A percentile compares a stretch with the other conserved stretches of the same genome.
Evolutionary conservation across 352 stramenopile species (phyloP).

Genomic region (Pythium brachiatum): DNA sequence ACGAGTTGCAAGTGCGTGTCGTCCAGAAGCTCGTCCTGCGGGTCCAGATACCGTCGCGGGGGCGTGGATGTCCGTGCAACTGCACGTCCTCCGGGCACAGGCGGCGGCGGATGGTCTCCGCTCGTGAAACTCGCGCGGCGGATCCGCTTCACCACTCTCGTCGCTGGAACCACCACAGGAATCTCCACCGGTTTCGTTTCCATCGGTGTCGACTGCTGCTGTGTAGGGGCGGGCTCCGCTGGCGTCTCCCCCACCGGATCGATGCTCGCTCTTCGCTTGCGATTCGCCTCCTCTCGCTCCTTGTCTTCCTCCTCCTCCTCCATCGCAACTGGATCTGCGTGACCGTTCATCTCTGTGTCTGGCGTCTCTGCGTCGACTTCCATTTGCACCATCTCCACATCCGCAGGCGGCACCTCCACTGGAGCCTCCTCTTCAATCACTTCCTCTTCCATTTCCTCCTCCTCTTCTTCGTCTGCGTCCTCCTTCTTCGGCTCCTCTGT

Average conservation of each 20-base stretch:
- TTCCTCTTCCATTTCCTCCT: conserved; percentile 19
- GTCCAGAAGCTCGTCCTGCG: conserved; percentile 9
- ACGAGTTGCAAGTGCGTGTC: conserved; percentile 7
- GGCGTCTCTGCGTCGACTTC: background rate
- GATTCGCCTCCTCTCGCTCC: background rate
- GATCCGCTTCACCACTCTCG: conserved; percentile 17
- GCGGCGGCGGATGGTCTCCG: conserved; percentile 1
- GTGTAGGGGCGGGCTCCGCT: background rate
- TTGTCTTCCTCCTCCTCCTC: conserved; percentile 1
- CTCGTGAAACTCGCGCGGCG: conserved; percentile 8
- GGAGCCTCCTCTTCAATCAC: conserved; percentile 7
- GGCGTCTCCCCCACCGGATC: background rate
- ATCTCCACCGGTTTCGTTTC: background rate
- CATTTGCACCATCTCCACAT: background rate
- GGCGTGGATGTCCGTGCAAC: conserved; percentile 16
- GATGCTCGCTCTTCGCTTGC: conserved; percentile 12
- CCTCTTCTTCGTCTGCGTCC: conserved; percentile 5
- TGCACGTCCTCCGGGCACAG: background rate
- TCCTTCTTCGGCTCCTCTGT: conserved; percentile 1
- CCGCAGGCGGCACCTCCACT: background rate
- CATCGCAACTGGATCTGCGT: conserved; percentile 16
- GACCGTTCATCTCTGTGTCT: conserved; percentile 4
- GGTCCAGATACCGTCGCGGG: conserved; percentile 14
- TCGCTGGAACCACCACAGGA: background rate
- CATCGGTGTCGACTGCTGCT: background rate